A percentile compares a stretch with the other conserved stretches of the same genome.
Evolutionary conservation across 306 rosid species (phyloP).

Genomic region (Cucumis melo): DNA sequence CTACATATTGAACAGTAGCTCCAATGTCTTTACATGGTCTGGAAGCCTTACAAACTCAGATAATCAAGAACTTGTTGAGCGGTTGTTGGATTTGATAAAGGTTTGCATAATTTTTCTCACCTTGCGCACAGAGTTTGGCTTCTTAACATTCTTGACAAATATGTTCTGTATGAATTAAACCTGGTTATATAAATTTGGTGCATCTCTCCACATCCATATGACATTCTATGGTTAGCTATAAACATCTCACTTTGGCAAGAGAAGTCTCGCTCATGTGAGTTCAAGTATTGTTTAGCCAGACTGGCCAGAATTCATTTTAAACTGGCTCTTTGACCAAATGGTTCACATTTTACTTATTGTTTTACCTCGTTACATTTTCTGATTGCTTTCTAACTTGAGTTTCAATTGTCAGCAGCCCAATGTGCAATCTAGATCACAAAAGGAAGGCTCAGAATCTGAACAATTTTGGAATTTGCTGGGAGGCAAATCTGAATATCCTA

Average conservation of each 20-base stretch:
- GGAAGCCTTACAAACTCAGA: constrained; percentile 66
- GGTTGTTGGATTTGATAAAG: constrained; percentile 90
- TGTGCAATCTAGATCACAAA: constrained; percentile 60
- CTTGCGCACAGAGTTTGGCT: neutral
- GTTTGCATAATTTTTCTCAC: constrained; percentile 23
- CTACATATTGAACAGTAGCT: constrained; percentile 61
- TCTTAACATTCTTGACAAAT: neutral
- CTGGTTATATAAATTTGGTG: neutral
- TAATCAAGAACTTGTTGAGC: constrained; percentile 70
- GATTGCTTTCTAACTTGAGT: constrained; percentile 18
- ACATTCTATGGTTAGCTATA: neutral
- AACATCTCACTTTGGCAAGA: neutral
- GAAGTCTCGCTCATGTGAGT: neutral
- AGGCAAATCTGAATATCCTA: constrained; percentile 64
- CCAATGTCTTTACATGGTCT: constrained; percentile 63
- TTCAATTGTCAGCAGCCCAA: constrained; percentile 68
- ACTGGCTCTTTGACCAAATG: neutral
- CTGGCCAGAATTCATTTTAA: neutral
- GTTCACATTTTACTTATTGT: neutral
- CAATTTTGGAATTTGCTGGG: constrained; percentile 86
- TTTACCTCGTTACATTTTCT: constrained; percentile 8
- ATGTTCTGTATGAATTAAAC: neutral
- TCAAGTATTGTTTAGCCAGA: neutral
- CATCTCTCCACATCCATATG: neutral
- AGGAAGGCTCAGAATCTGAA: constrained; percentile 81